These are phyloP conservation scores for Drechslerella stenobrocha DNA, from an alignment of 2,329 filamentous ascomycete genomes.

Conservation along the genomic window DNA sequence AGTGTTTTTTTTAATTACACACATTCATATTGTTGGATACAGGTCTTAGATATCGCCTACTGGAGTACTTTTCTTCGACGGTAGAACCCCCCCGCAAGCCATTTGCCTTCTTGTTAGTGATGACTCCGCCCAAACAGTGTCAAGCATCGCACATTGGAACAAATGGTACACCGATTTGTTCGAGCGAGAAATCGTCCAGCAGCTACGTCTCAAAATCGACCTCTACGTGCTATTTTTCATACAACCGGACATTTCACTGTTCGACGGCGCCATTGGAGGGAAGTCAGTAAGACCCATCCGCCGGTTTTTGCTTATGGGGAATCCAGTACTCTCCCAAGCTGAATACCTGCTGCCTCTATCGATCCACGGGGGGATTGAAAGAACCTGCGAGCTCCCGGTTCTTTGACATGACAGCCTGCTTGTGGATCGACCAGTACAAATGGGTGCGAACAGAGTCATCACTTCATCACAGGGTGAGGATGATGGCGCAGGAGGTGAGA, in stretches of 20 bases:
- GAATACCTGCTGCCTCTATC: background rate
- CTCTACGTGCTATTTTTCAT: background rate
- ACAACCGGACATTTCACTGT: background rate
- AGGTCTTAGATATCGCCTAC: background rate
- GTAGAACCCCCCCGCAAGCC: background rate
- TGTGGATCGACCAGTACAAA: background rate
- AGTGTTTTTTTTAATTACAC: background rate
- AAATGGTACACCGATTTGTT: background rate
- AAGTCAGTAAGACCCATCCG: background rate
- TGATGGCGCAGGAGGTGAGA: background rate
- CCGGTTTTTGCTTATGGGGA: background rate
- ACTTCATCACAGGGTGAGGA: background rate
- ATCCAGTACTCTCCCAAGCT: background rate
- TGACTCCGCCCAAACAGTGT: background rate
- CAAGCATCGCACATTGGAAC: background rate
- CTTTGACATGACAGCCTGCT: background rate
- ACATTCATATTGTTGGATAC: background rate
- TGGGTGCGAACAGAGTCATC: background rate
- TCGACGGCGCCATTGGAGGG: background rate
- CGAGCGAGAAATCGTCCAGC: background rate
- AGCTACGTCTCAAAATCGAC: background rate
- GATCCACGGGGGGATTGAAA: background rate
- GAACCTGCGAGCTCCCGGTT: background rate
- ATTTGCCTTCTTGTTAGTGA: conserved; percentile 4
- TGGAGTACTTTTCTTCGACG: background rate